Conservation (phyloP, 1,284 basidiomycete genomes). For the Porogramme epimiltina region DNA sequence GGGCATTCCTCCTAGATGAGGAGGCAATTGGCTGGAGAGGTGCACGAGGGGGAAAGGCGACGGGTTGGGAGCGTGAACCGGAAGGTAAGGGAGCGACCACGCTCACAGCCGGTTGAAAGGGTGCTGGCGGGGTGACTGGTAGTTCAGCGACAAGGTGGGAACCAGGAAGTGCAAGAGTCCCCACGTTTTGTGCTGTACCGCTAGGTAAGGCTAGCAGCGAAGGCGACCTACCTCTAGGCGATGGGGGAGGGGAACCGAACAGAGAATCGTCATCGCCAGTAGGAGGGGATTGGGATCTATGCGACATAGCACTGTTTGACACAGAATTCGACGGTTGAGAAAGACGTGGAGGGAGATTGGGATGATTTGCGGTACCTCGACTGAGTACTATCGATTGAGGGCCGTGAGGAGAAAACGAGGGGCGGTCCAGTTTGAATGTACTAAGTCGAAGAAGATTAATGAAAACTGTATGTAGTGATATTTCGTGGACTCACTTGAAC, state of each 20-base stretch:
- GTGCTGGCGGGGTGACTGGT: slow-evolving; percentile 73
- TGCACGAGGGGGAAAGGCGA: background rate
- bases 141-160: slow-evolving; percentile 85
- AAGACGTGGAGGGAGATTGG: background rate
- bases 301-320: slow-evolving; percentile 19
- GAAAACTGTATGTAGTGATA: too few relatives aligned
- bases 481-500: too few relatives aligned
- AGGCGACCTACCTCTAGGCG: slow-evolving; percentile 78
- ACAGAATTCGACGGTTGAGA: background rate
- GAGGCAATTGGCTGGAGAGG: slow-evolving; percentile 12
- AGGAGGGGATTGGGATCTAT: background rate
- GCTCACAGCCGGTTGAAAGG: slow-evolving; percentile 45
- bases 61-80: background rate
- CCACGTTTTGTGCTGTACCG: slow-evolving; percentile 74
- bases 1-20: slow-evolving; percentile 9
- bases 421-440: slow-evolving; percentile 13
- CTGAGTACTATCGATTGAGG: slow-evolving; percentile 23
- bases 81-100: slow-evolving; percentile 10
- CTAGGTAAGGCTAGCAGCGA: slow-evolving; percentile 56
- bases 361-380: slow-evolving; percentile 14
- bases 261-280: slow-evolving; percentile 67
- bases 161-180: slow-evolving; percentile 94
- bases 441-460: background rate
- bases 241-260: slow-evolving; percentile 78
- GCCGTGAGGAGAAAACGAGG: slow-evolving; percentile 4